Evolutionary conservation across 2,329 filamentous ascomycete genomes (phyloP).

Genomic region (Lachnellula hyalina): DNA sequence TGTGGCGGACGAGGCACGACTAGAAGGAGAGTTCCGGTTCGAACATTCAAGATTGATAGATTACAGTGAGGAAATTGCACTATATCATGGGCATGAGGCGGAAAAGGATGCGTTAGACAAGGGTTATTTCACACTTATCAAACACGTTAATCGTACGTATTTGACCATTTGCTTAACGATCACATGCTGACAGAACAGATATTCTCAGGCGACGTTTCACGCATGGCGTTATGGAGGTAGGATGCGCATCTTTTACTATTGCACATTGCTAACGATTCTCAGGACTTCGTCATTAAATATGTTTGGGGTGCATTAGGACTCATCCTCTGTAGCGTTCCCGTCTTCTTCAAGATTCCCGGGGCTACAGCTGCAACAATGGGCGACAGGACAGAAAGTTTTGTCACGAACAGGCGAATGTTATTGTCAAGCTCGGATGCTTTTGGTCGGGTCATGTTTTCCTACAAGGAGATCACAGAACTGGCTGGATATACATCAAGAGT

Average conservation of each 20-base stretch:
- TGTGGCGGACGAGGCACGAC: conserved; percentile 87
- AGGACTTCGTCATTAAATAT: conserved; percentile 97
- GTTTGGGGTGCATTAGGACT: conserved; percentile 95
- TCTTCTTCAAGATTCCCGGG: conserved; percentile 89
- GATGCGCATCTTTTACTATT: not conserved
- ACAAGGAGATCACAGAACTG: conserved; percentile 93
- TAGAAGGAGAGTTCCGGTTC: conserved; percentile 95
- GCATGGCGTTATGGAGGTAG: conserved; percentile 88
- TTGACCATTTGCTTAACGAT: not conserved
- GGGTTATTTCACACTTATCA: conserved; percentile 97
- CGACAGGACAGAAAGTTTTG: conserved; percentile 70
- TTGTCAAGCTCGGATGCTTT: conserved; percentile 93
- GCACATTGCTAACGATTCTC: not conserved
- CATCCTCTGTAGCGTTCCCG: conserved; percentile 86
- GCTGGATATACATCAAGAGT: conserved; percentile 94
- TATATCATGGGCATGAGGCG: conserved; percentile 86
- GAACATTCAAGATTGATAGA: conserved; percentile 93
- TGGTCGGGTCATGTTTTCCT: conserved; percentile 94
- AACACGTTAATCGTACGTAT: conserved; percentile 72
- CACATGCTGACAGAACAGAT: conserved; percentile 38
- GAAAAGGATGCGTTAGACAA: conserved; percentile 97
- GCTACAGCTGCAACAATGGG: conserved; percentile 54
- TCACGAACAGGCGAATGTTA: conserved; percentile 89
- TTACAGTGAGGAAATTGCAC: conserved; percentile 88
- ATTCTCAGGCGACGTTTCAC: conserved; percentile 87